Percentiles rank a stretch among this genome's conserved stretches.
phyloP scores from a whole-genome alignment of 1,284 basidiomycete genomes.

The Fistulinella cinereoalba region DNA sequence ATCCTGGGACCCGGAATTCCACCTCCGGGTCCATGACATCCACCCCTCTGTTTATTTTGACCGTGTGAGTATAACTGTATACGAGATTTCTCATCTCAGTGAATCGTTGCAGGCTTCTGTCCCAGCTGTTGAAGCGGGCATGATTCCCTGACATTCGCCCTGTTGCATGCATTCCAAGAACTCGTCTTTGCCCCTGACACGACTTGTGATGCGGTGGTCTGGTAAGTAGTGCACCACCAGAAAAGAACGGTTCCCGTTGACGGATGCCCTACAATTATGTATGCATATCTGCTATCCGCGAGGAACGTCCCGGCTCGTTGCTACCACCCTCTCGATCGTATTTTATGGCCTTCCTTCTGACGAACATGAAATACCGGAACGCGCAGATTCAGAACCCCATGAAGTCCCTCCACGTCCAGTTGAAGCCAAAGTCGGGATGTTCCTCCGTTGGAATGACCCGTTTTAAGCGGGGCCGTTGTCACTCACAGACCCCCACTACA shows the following conservation, averaged over 20 bases:
- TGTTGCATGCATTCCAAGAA: no score
- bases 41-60: no score
- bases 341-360: constrained; percentile 25
- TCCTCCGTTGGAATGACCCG: constrained; percentile 20
- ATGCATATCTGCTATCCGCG: constrained; percentile 43
- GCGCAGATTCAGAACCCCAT: constrained; percentile 40
- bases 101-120: no score
- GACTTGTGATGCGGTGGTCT: constrained; percentile 65
- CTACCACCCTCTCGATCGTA: constrained; percentile 33
- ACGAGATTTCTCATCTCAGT: no score
- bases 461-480: constrained; percentile 14
- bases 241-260: constrained; percentile 59
- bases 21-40: no score
- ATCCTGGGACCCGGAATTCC: no score
- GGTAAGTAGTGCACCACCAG: constrained; percentile 66
- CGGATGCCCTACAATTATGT: constrained; percentile 63
- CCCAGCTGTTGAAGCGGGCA: no score
- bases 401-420: constrained; percentile 50
- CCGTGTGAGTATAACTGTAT: no score
- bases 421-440: constrained; percentile 59
- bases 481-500: constrained; percentile 12
- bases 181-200: no score
- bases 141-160: no score
- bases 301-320: constrained; percentile 15
- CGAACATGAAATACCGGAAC: constrained; percentile 25